These are phyloP conservation scores for Xylaria flabelliformis DNA, from an alignment of 495 filamentous ascomycete species.

Conservation along the genomic window DNA sequence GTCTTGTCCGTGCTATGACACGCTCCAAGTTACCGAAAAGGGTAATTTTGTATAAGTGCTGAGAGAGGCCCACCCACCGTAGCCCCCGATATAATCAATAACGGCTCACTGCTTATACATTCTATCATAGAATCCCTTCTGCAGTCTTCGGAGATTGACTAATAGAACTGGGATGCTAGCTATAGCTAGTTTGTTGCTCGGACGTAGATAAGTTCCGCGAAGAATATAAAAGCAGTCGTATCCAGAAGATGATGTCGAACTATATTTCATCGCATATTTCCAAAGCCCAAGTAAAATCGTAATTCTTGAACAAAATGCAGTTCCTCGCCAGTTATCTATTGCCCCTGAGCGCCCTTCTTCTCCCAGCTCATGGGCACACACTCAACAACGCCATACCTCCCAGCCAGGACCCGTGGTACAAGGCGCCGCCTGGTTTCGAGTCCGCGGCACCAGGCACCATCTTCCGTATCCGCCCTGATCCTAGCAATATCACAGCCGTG, in stretches of 20 bases:
- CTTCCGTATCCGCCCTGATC: conserved; percentile 41
- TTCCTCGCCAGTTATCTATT: neutral
- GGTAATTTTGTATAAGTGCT: conserved; percentile 2
- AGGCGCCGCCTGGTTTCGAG: conserved; percentile 48
- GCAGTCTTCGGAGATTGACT: neutral
- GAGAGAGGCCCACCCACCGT: neutral
- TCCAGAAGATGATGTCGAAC: neutral
- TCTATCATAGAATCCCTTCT: neutral
- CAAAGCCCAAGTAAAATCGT: neutral
- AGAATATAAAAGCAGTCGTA: neutral
- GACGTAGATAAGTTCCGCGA: neutral
- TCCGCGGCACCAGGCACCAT: conserved; percentile 47
- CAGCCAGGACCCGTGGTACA: conserved; percentile 57
- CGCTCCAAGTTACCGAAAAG: neutral
- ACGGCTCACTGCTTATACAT: neutral
- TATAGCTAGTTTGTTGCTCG: neutral
- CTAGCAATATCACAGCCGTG: neutral
- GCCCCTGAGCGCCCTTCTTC: neutral
- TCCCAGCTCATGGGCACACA: neutral
- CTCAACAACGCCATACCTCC: conserved; percentile 34
- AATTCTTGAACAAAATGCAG: neutral
- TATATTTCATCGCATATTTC: neutral
- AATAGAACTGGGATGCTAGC: neutral
- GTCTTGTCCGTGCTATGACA: neutral
- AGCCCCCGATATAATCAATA: neutral